These are phyloP conservation scores for Platanus orientalis DNA, from an alignment of 164 flowering plant species.

Conservation along the genomic window DNA sequence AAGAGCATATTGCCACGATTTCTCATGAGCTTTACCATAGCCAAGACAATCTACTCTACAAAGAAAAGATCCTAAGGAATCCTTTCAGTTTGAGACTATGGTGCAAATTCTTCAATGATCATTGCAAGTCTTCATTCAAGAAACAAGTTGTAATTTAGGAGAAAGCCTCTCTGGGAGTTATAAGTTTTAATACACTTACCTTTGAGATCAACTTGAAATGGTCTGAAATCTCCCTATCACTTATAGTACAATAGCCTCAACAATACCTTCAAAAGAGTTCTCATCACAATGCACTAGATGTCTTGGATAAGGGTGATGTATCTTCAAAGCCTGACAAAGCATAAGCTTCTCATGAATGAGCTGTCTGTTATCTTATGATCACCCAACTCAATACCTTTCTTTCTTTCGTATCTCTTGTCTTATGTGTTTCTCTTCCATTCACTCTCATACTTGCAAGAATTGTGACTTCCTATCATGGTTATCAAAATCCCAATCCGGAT, in stretches of 20 bases:
- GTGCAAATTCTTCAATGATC: conserved; percentile 86
- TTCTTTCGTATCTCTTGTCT: no score
- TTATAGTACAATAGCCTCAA: conserved; percentile 57
- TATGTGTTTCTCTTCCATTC: no score
- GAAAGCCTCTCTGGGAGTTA: conserved; percentile 92
- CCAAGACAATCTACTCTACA: conserved; percentile 65
- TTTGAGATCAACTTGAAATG: conserved; percentile 71
- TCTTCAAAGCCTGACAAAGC: conserved; percentile 50
- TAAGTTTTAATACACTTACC: conserved; percentile 91
- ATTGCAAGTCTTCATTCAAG: conserved; percentile 49
- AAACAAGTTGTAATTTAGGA: conserved; percentile 73
- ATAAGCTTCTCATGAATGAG: conserved; percentile 59
- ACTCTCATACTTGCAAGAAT: no score
- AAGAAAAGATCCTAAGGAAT: conserved; percentile 78
- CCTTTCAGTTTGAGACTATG: conserved; percentile 77
- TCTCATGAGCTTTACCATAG: conserved; percentile 56
- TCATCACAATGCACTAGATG: conserved; percentile 91
- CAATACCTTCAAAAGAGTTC: conserved; percentile 86
- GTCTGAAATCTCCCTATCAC: conserved; percentile 54
- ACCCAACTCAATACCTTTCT: no score
- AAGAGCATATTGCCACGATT: no score
- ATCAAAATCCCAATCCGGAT: no score
- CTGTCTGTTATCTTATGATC: no score
- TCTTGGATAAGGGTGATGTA: conserved; percentile 77
- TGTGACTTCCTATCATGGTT: no score